Conservation (phyloP, 192 early-diverging fungal genomes). For the Coemansia sp. region DNA sequence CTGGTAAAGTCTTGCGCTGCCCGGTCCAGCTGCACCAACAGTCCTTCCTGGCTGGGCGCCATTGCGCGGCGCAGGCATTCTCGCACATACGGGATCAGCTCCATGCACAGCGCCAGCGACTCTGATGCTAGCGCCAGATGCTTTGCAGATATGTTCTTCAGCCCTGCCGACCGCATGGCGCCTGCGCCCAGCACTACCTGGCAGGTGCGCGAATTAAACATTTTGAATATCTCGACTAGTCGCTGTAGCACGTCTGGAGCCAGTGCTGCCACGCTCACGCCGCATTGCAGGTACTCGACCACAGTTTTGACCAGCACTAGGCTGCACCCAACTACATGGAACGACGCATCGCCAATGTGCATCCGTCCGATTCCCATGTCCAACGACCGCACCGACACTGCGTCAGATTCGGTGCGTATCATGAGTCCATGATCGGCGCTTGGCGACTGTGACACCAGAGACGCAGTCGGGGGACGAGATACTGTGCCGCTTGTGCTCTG, state of each 20-base stretch:
- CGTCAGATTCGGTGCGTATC: constrained; percentile 36
- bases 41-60: constrained; percentile 72
- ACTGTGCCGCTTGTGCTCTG: background rate
- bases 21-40: constrained; percentile 90
- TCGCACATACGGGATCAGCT: constrained; percentile 81
- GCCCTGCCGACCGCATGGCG: constrained; percentile 92
- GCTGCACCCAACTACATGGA: constrained; percentile 86
- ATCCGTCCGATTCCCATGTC: constrained; percentile 63
- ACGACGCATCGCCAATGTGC: constrained; percentile 71
- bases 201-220: constrained; percentile 93
- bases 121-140: constrained; percentile 95
- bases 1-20: constrained; percentile 78
- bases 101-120: constrained; percentile 84
- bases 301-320: constrained; percentile 88
- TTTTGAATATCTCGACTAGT: constrained; percentile 76
- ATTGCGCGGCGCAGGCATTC: constrained; percentile 72
- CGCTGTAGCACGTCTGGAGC: constrained; percentile 86
- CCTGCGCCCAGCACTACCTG: constrained; percentile 98
- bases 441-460: background rate
- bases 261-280: constrained; percentile 74
- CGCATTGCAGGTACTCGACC: constrained; percentile 86
- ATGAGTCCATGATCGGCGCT: background rate
- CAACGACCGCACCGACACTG: constrained; percentile 37
- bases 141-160: constrained; percentile 96
- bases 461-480: background rate